Evolutionary conservation across 352 stramenopile genomes (phyloP).

Genomic region (Phytophthora podocarpi): DNA sequence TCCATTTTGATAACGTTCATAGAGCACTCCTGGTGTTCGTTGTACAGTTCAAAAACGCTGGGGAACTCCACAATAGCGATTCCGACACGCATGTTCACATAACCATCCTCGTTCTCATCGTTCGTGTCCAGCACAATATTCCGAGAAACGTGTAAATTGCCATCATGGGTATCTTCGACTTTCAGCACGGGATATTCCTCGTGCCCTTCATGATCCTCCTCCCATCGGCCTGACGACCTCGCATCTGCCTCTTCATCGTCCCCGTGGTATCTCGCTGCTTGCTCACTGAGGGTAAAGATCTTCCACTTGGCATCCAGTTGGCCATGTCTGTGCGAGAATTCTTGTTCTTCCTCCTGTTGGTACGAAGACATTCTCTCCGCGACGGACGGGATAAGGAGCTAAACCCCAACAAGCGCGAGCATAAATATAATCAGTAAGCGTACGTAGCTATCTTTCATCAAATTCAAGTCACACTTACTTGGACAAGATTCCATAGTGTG

Average conservation of each 20-base stretch:
- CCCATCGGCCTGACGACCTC: slow-evolving; percentile 9
- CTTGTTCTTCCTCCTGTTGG: slow-evolving; percentile 51
- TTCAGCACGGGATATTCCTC: slow-evolving; percentile 57
- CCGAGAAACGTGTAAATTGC: slow-evolving; percentile 50
- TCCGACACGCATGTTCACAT: slow-evolving; percentile 64
- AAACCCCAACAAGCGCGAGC: slow-evolving; percentile 1
- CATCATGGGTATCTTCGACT: slow-evolving; percentile 55
- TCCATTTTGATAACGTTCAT: slow-evolving; percentile 78
- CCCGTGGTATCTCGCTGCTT: slow-evolving; percentile 38
- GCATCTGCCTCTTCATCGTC: slow-evolving; percentile 23
- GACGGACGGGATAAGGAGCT: slow-evolving; percentile 46
- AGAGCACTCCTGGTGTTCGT: slow-evolving; percentile 68
- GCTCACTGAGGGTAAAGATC: slow-evolving; percentile 44
- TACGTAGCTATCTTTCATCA: too few species aligned
- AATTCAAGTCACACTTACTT: slow-evolving; percentile 37
- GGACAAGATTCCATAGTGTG: slow-evolving; percentile 73
- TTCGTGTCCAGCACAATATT: slow-evolving; percentile 73
- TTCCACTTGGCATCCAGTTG: slow-evolving; percentile 64
- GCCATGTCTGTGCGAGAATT: slow-evolving; percentile 54
- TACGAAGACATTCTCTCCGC: slow-evolving; percentile 19
- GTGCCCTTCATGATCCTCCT: slow-evolving; percentile 25
- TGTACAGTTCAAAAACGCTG: slow-evolving; percentile 69
- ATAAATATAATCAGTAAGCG: background rate
- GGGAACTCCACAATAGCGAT: slow-evolving; percentile 76
- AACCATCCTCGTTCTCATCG: slow-evolving; percentile 70